Base-by-base conservation (phyloP, 108 stramenopile species). In the Nannochloropsis granulata region DNA sequence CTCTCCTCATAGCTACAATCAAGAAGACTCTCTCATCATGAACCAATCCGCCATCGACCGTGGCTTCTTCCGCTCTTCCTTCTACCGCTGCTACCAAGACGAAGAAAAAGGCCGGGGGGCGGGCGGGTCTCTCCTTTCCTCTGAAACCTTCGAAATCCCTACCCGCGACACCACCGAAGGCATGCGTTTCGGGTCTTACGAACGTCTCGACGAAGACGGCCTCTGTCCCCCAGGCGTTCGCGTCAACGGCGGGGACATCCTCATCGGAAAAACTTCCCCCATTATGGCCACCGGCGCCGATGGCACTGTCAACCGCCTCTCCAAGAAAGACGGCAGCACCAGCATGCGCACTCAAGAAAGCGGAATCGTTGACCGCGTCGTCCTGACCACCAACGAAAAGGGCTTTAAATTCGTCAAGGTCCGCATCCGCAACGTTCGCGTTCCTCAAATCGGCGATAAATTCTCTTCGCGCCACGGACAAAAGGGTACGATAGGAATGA, bases 401-500 rank as follows among this genome's bases (percentile, higher is more conserved):
- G 98, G 97, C 16, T 96, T 96, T 84, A 93, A 95, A 56, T 96
- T 98, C 88, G 96, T 95, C 44, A 98, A 96, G 91, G 95, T 97
- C 34, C 93, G 96, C n/a, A 95, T 98, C 83, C 95, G 99, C 24
- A 97, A 98, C 84, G 94, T 98, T 24, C 96, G 99, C 81, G 87
- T 94, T 44, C 98, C 98, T 78, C 97, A 98, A 88, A 91, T 97
- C 43, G 95, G 95, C 43, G 95, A 96, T 90, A 96, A 96, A 85
- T 95, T 95, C 84, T 93, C 93, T 84, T 97, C 97, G 24, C 94
- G 99, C 82, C 99, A 99, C 91, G 99, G 99, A 43, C 99, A 99
- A 93, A 99, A 99, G 94, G 99, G 99, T 82, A 98, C 97, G 1
- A 94, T 98, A 82, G 98, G 99, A 24, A 98, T 99, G 96, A 97